Evolutionary conservation across 768 basidiomycete species (phyloP).

Genomic region (Exsudoporus frostii): DNA sequence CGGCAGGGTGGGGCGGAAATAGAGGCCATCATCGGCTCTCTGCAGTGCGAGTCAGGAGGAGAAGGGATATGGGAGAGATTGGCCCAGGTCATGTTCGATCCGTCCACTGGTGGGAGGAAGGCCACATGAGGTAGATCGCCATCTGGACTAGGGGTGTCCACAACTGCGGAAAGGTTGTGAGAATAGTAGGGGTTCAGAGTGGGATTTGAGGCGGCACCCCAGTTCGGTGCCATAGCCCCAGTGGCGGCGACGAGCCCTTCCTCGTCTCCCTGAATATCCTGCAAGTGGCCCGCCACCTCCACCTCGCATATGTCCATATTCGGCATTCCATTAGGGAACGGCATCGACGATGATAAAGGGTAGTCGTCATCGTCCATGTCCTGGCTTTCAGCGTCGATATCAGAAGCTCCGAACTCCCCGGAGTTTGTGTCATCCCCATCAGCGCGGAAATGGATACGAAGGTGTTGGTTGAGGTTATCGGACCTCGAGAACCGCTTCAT

Average conservation of each 20-base stretch:
- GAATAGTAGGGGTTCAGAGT: slow-evolving; percentile 24
- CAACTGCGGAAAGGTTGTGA: slow-evolving; percentile 13
- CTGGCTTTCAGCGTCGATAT: slow-evolving; percentile 33
- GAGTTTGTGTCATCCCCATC: slow-evolving; percentile 29
- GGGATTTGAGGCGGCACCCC: slow-evolving; percentile 14
- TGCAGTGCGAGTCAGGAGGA: slow-evolving; percentile 31
- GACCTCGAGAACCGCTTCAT: slow-evolving; percentile 81
- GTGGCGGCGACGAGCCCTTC: slow-evolving; percentile 47
- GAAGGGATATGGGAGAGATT: slow-evolving; percentile 15
- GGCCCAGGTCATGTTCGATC: slow-evolving; percentile 26
- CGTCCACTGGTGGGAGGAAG: slow-evolving; percentile 22
- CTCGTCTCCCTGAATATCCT: slow-evolving; percentile 56
- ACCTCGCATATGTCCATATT: slow-evolving; percentile 58
- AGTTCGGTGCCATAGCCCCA: slow-evolving; percentile 17
- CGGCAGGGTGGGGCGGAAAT: slow-evolving; percentile 68
- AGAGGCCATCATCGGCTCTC: slow-evolving; percentile 41
- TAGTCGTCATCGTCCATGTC: slow-evolving; percentile 34
- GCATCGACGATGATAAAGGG: slow-evolving; percentile 21
- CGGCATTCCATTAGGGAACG: slow-evolving; percentile 33
- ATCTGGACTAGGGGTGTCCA: slow-evolving; percentile 18
- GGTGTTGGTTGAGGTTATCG: slow-evolving; percentile 87
- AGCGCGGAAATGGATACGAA: slow-evolving; percentile 62
- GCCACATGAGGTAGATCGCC: slow-evolving; percentile 18
- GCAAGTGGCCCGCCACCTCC: slow-evolving; percentile 54
- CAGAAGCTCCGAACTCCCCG: slow-evolving; percentile 27